Evolutionary conservation across 2,329 filamentous ascomycete species (phyloP).

Genomic region (Dactylellina leptospora): DNA sequence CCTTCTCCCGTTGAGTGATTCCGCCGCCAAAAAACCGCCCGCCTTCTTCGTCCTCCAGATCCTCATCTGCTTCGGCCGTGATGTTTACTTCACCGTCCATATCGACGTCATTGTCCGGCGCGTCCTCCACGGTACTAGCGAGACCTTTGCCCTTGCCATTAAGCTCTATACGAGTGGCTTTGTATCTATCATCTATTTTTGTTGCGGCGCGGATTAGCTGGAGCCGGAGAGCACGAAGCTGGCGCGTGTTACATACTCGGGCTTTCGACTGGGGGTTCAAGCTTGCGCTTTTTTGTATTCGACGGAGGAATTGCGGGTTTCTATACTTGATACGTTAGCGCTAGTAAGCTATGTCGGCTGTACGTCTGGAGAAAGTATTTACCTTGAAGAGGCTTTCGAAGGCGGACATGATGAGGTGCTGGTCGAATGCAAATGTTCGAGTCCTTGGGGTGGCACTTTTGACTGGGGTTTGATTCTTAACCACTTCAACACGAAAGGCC

Average conservation of each 20-base stretch:
- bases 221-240: background rate
- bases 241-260: slow-evolving; percentile 64
- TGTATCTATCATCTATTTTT: slow-evolving; percentile 69
- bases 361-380: background rate
- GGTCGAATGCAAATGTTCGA: background rate
- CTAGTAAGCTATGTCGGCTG: too few relatives aligned
- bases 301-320: slow-evolving; percentile 57
- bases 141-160: slow-evolving; percentile 61
- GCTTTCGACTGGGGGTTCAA: slow-evolving; percentile 68
- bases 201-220: background rate
- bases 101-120: slow-evolving; percentile 61
- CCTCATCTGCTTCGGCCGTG: slow-evolving; percentile 63
- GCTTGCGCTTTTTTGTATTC: slow-evolving; percentile 69
- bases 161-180: slow-evolving; percentile 67
- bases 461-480: too few relatives aligned
- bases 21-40: slow-evolving; percentile 96
- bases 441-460: too few relatives aligned
- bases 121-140: slow-evolving; percentile 61
- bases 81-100: slow-evolving; percentile 63
- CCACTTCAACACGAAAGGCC: background rate
- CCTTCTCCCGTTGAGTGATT: slow-evolving; percentile 79
- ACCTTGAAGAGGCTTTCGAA: slow-evolving; percentile 53
- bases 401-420: slow-evolving; percentile 39
- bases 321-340: too few relatives aligned
- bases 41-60: slow-evolving; percentile 80